Base-by-base conservation (phyloP, 306 rosid species). In the Ormosia emarginata region DNA sequence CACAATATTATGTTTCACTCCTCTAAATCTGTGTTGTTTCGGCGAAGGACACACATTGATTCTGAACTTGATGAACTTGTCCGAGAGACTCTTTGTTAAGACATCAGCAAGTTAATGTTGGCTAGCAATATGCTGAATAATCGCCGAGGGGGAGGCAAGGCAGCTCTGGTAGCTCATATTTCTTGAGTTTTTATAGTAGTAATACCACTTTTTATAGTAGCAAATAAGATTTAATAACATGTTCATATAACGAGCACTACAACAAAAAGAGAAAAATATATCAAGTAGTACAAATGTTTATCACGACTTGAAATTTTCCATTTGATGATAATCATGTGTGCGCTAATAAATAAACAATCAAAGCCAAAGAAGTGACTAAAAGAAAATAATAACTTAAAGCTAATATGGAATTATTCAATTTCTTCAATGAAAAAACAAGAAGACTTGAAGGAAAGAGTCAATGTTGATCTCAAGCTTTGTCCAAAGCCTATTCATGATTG, bases 151-250 rank as follows among this genome's bases (percentile, higher is more conserved):
- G 90, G 55, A 24, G 24, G 24, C 24, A 24, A 69, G 98, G 97
- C 84, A 95, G 87, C 46, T 95, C 98, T 18, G 98, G 98, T 66
- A 95, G 87, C 80, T 95, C 98, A 56, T 95, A 95, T 77, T 95
- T 95, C 88, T 95, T 93, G 47, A 95, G 93, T 80, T 95, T 93
- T 79, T 95, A 98, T 30, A 95, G 86, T 40, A 95, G 92, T 80
- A 95, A 79, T 76, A 98, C 97, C 55, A 90, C 97, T 87, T 95
- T 93, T 88, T 89, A 79, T 30, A 53, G 3, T 17, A 44, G 82
- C 3, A 49, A 12, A 75, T 32, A 72, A 71, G 9, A 69, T 74
- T 71, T 79, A 76, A 86, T 59, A 65, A 44, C 64, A 77, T 56
- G 57, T 61, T 77, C 66, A 49, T 4, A 74, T 61, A 65, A 33